Evolutionary conservation across 768 basidiomycete genomes (phyloP), one percentile per base, ranked within the genome.

Genomic region (Gloeopeniophorella convolvens): DNA sequence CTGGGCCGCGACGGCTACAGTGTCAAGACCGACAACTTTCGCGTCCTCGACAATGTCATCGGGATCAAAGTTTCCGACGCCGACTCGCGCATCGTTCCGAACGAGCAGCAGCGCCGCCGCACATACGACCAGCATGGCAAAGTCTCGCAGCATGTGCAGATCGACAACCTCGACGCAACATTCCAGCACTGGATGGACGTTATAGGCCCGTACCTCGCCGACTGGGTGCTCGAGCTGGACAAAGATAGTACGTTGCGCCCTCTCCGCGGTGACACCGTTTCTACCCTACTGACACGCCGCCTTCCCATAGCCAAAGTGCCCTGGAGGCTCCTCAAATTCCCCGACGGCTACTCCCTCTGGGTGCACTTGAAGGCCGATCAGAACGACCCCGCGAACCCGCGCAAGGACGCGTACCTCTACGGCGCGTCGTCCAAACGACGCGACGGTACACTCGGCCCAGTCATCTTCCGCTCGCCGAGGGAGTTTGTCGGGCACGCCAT

Each of bases 401-500:
- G 55, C 6, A 45, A 12, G 0, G 55, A 56, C 36, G 36, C 28
- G 0, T 56, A 56, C 13, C 43, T 56, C 1, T 15, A 54, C 23
- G 55, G 55, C n/a, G 40, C 40, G 1, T 36, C 35, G 1, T 42
- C 48, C 35, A 2, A 2, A 18, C 21, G 11, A 20, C 8, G 9
- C 33, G 35, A 3, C 11, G 21, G 3, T 7, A 12, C 6, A 0
- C 15, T 15, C 7, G 4, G 24, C 1, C 26, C 27, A 2, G 36
- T 20, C 2, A 15, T 45, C n/a, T 50, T 57, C 33, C 56, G 56
- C 13, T 57, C 56, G 0, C 56, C 56, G 1, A 50, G 39, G 48
- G 56, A 57, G 13, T 57, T 57, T 33, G 56, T 43, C 23, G 43
- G 41, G 3, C 56, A 57, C 15, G 56, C 56, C 3, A 55, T 57